Evolutionary conservation across 768 basidiomycete genomes (phyloP), one percentile per base, ranked within the genome.

Genomic region (Artomyces pyxidatus): DNA sequence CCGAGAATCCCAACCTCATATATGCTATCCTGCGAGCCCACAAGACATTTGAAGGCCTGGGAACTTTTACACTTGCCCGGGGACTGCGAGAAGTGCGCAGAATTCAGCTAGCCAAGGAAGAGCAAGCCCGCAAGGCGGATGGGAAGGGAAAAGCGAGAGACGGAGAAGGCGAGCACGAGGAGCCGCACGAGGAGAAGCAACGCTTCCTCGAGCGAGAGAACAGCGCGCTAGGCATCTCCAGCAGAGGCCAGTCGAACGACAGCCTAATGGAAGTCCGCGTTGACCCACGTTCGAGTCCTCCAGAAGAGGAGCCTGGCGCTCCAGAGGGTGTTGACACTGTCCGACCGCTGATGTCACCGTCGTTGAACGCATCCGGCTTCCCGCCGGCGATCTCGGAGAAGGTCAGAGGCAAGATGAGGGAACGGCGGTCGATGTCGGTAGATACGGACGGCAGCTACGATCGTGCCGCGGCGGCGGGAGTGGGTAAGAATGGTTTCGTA

Each of bases 401-500:
- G 61, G 90, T 80, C 1, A 73, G 85, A 52, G 95, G 95, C 0
- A 99, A 98, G 70, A 87, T 92, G 85, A 78, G 78, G 55, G 88
- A 83, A 58, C 76, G 85, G 27, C 68, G 77, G 22, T 82, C 73
- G n/a, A 71, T 74, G 28, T 69, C 80, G 22, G 70, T 76, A 45
- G 70, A 71, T 49, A 71, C 67, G 49, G 74, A 73, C 42, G 69
- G 66, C 35, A 76, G 77, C 48, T 61, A 84, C 42, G 85, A 90
- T 50, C 76, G 78, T 26, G 66, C 80, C 21, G 80, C 85, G n/a
- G 73, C 77, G 26, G 71, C 72, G 16, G 83, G 81, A 11, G 77
- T 94, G 16, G 92, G 92, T 25, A 75, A 86, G 56, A 94, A 91
- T 63, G 90, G 92, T 3, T 99, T 97, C 65, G 73, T 94, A 7